Percentiles rank a stretch among this genome's conserved stretches.
Conservation (phyloP, 495 filamentous ascomycete species). For the Zalerion maritima region DNA sequence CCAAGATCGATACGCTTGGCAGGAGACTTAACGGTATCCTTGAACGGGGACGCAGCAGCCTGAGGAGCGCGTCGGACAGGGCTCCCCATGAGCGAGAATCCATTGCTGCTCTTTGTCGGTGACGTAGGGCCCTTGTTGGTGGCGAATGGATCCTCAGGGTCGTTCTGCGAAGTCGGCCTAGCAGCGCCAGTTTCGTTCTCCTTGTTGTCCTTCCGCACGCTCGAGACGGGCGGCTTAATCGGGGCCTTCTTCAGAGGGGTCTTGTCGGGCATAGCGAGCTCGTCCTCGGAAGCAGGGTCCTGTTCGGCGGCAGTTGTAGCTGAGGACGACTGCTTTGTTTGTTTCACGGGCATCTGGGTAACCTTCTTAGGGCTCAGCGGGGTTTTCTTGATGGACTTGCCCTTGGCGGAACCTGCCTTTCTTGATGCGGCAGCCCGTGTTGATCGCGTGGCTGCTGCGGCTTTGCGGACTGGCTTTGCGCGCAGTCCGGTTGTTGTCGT, state of each 20-base stretch:
- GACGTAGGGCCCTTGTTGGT: slow-evolving; percentile 3
- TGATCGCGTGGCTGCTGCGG: slow-evolving; percentile 10
- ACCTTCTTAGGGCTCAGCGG: slow-evolving; percentile 44
- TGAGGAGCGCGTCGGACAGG: slow-evolving; percentile 31
- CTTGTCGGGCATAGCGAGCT: slow-evolving; percentile 37
- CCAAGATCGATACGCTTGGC: slow-evolving; percentile 28
- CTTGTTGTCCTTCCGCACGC: slow-evolving; percentile 14
- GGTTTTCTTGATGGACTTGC: slow-evolving; percentile 14
- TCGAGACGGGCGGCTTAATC: slow-evolving; percentile 21
- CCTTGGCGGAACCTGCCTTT: slow-evolving; percentile 2
- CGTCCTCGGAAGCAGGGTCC: slow-evolving; percentile 33
- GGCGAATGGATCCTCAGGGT: neutral
- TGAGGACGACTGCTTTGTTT: no score
- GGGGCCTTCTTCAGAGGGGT: slow-evolving; percentile 34
- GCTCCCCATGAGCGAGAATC: slow-evolving; percentile 21
- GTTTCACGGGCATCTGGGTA: slow-evolving; percentile 29
- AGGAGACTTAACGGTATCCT: slow-evolving; percentile 31
- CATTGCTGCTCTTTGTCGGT: slow-evolving; percentile 10
- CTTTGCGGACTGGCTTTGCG: slow-evolving; percentile 28
- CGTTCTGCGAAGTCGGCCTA: neutral
- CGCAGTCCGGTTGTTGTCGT: slow-evolving; percentile 22
- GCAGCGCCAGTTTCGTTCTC: slow-evolving; percentile 9
- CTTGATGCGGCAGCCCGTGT: slow-evolving; percentile 14
- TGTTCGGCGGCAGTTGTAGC: slow-evolving; percentile 13
- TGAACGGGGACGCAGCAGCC: slow-evolving; percentile 32